phyloP scores from a whole-genome alignment of 208 protist genomes.

The Wallacemonas sp. region DNA sequence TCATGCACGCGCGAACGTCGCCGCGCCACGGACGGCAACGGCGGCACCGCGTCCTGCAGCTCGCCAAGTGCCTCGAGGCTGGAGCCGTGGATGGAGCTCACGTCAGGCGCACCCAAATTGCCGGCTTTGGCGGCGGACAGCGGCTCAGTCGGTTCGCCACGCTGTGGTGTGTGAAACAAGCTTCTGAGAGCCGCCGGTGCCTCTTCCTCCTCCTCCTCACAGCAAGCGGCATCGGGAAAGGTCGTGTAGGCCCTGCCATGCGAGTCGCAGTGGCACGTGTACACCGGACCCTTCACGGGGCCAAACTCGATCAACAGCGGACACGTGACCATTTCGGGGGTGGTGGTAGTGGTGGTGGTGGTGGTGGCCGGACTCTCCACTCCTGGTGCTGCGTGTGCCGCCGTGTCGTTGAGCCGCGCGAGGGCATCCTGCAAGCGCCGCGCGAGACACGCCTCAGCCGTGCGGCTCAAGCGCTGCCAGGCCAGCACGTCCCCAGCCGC shows the following conservation, averaged over 20 bases:
- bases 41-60: too few species aligned
- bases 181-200: background rate
- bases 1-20: too few species aligned
- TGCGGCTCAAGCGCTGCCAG: slow-evolving; percentile 9
- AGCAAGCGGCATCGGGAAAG: background rate
- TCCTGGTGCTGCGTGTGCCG: too few species aligned
- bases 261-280: slow-evolving; percentile 14
- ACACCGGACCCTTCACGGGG: slow-evolving; percentile 3
- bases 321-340: too few species aligned
- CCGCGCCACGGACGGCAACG: too few species aligned
- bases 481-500: slow-evolving; percentile 9
- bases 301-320: slow-evolving; percentile 30
- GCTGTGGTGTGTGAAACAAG: background rate
- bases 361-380: background rate
- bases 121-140: too few species aligned
- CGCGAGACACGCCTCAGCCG: slow-evolving; percentile 29
- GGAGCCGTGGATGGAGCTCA: slow-evolving; percentile 14
- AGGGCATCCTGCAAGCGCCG: slow-evolving; percentile 22
- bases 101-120: background rate
- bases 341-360: background rate
- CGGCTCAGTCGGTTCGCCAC: background rate
- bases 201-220: background rate
- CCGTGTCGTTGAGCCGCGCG: slow-evolving; percentile 22
- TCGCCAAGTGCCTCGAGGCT: background rate
- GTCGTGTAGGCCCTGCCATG: slow-evolving; percentile 1